phyloP scores from a whole-genome alignment of 495 filamentous ascomycete species.

The Hamigera avellanea region DNA sequence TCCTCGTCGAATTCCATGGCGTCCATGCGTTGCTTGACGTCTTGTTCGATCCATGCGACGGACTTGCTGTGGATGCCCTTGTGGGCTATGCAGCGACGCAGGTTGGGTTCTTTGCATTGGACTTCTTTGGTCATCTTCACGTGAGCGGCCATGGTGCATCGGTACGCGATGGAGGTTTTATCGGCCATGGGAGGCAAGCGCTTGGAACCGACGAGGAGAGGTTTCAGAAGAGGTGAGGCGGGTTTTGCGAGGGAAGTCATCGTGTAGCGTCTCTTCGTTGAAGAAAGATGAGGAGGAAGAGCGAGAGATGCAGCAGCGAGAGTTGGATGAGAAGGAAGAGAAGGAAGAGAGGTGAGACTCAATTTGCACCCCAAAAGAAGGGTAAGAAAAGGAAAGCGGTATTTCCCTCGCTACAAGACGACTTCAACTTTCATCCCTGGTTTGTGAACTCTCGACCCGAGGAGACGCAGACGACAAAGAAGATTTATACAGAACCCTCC shows the following conservation, averaged over 20 bases:
- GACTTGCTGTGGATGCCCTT: slow-evolving; percentile 29
- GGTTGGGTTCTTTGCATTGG: slow-evolving; percentile 28
- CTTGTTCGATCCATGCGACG: slow-evolving; percentile 29
- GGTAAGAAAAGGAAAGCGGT: no score
- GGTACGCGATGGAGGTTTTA: slow-evolving; percentile 29
- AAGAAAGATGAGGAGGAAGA: background rate
- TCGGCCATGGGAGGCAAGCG: slow-evolving; percentile 33
- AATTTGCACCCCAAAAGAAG: no score
- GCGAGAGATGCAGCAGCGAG: background rate
- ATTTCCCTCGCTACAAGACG: no score
- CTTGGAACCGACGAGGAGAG: slow-evolving; percentile 14
- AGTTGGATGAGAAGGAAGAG: no score
- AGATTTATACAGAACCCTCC: no score
- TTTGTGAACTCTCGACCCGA: no score
- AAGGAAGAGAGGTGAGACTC: no score
- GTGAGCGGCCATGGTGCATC: slow-evolving; percentile 29
- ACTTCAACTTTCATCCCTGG: no score
- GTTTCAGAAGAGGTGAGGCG: background rate
- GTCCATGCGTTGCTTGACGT: slow-evolving; percentile 31
- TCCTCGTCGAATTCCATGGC: slow-evolving; percentile 30
- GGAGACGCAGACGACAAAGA: no score
- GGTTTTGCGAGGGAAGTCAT: background rate
- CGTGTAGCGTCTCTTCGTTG: background rate
- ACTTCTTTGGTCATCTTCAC: slow-evolving; percentile 32
- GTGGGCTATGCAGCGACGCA: slow-evolving; percentile 31